Base-by-base conservation (phyloP, 305 asterid species). In the Petunia hybrid region DNA sequence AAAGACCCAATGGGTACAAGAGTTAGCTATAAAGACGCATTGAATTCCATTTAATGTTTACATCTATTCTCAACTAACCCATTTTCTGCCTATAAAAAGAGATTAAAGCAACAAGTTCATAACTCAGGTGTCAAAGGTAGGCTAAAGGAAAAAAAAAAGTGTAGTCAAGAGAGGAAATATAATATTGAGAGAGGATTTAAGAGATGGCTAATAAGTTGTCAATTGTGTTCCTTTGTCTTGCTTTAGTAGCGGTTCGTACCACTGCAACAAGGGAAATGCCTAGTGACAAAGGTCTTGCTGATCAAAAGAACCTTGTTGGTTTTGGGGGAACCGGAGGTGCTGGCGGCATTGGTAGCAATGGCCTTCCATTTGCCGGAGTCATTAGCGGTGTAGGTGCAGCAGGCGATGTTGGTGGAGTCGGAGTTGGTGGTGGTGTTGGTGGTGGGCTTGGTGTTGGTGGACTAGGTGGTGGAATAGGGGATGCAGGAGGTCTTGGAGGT, bases 221-320 rank as follows among this genome's bases (percentile, higher is more conserved):
- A 46, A 39, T 85, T 8, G 13, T 87, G 80, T 64, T 90, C 41
- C n/a, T 88, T 14, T 79, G 82, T 71, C 80, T 82, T 53, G 78
- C 87, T 80, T 14, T 85, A 4, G 85, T 78, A 61, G 88, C 83
- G 56, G 78, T 79, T 12, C 64, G 82, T 1, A 81, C 77, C 9
- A n/a, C 35, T 36, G 69, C 86, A 55, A 86, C 90, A 77, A 86
- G 94, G 85, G 81, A 85, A 65, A 55, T 84, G 55, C 87, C 90
- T 0, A 81, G 64, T 14, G 89, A 77, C 62, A 74, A 46, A 9
- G 87, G 84, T 57, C 80, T 86, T 2, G 13, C 69, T 4, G 91
- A 91, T 80, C 84, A 88, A 63, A 91, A 89, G 88, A 89, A 91
- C 85, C 78, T 86, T 2, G 81, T n/a, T 82, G 35, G 81, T 4